Conservation (phyloP, 1,139 yeast species). For the Pichia inconspicua region DNA sequence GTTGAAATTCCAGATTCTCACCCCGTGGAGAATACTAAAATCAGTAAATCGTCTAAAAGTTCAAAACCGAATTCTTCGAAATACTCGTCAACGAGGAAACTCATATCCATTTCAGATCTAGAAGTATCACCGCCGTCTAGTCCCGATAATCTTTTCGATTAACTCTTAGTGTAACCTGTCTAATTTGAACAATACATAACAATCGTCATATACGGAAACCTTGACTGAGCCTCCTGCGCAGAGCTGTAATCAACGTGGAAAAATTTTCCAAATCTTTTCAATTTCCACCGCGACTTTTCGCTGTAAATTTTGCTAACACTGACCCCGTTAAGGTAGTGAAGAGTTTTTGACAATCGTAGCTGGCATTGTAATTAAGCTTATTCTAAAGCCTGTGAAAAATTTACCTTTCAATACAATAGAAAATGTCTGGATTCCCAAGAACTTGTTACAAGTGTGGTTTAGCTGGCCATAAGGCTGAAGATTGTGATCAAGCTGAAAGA, state of each 20-base stretch:
- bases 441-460: slow-evolving; percentile 91
- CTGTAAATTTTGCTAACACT: too few species aligned
- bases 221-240: background rate
- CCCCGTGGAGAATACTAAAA: background rate
- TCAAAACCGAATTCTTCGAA: background rate
- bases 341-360: background rate
- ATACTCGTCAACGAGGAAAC: background rate
- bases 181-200: background rate
- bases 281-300: background rate
- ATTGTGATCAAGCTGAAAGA: slow-evolving; percentile 74
- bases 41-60: background rate
- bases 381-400: background rate
- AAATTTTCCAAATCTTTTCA: background rate
- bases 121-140: background rate
- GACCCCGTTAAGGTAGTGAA: background rate
- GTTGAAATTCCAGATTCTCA: background rate
- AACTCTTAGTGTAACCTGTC: background rate
- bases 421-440: slow-evolving; percentile 62
- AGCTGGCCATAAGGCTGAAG: slow-evolving; percentile 85
- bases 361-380: background rate
- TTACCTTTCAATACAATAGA: background rate
- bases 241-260: too few species aligned
- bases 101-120: background rate
- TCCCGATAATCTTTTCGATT: background rate
- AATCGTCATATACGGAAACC: too few species aligned